Conservation (phyloP, 2,329 filamentous ascomycete species). For the Penicillium sp. region DNA sequence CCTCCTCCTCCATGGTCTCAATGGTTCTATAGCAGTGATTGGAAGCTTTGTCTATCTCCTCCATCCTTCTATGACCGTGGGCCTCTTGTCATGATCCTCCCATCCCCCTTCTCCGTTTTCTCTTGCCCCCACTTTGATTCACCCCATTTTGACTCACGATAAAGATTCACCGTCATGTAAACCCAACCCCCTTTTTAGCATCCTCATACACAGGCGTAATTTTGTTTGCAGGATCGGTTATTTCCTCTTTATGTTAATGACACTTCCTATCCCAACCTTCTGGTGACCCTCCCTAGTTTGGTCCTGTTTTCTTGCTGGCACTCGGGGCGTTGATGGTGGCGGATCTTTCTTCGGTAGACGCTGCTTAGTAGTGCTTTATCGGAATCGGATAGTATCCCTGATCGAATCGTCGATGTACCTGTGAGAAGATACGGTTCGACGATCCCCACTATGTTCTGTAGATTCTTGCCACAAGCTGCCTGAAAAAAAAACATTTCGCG, state of each 20-base stretch:
- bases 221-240: slow-evolving; percentile 35
- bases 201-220: slow-evolving; percentile 46
- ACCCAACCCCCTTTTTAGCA: slow-evolving; percentile 39
- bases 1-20: neutral
- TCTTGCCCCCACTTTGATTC: slow-evolving; percentile 27
- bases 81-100: slow-evolving; percentile 23
- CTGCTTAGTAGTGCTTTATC: neutral
- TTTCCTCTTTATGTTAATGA: slow-evolving; percentile 29
- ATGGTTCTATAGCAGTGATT: neutral
- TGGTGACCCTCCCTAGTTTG: slow-evolving; percentile 10
- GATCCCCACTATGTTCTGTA: neutral
- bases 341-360: slow-evolving; percentile 6
- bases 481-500: slow-evolving; percentile 25
- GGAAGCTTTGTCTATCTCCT: slow-evolving; percentile 12
- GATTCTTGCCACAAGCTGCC: slow-evolving; percentile 18
- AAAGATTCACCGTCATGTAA: slow-evolving; percentile 54
- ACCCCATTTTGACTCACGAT: slow-evolving; percentile 40
- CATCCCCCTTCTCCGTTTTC: slow-evolving; percentile 12
- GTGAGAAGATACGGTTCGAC: neutral
- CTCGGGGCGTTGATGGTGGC: slow-evolving; percentile 11
- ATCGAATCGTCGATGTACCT: slow-evolving; percentile 6
- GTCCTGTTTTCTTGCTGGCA: slow-evolving; percentile 15
- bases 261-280: slow-evolving; percentile 14
- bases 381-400: slow-evolving; percentile 3
- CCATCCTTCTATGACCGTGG: slow-evolving; percentile 8